Evolutionary conservation across 1,284 basidiomycete genomes (phyloP).

Genomic region (Microbotryum silenes-acaulis): DNA sequence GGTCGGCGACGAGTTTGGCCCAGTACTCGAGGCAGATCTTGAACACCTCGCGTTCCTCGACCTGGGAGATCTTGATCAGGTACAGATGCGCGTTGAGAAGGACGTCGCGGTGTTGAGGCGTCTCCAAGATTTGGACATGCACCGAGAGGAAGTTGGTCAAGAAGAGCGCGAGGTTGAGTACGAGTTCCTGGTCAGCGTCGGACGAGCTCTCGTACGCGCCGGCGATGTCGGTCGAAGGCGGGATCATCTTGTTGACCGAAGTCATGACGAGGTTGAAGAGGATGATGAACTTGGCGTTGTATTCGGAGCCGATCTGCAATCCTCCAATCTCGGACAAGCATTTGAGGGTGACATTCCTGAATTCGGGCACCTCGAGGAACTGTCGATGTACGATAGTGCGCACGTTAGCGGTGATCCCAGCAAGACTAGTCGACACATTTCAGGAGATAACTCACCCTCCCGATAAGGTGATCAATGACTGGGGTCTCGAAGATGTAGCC

Average conservation of each 20-base stretch:
- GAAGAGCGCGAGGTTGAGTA: conserved; percentile 94
- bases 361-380: conserved; percentile 95
- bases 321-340: conserved; percentile 93
- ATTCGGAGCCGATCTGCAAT: conserved; percentile 93
- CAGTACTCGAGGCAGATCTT: conserved; percentile 99
- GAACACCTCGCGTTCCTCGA: conserved; percentile 98
- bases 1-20: conserved; percentile 92
- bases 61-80: conserved; percentile 96
- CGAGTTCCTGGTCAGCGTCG: conserved; percentile 92
- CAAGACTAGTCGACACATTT: too few species aligned
- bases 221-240: conserved; percentile 89
- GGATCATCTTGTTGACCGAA: conserved; percentile 89
- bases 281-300: conserved; percentile 95
- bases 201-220: conserved; percentile 84
- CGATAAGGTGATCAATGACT: conserved; percentile 88
- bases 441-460: conserved; percentile 56
- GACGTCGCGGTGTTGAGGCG: conserved; percentile 82
- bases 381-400: conserved; percentile 39
- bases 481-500: conserved; percentile 99
- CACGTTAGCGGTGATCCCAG: background rate
- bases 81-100: conserved; percentile 95
- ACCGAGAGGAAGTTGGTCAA: conserved; percentile 85
- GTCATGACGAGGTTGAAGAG: conserved; percentile 97
- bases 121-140: conserved; percentile 88
- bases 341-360: conserved; percentile 95